phyloP scores from a whole-genome alignment of 306 rosid genomes.

The Acmispon strigosus region DNA sequence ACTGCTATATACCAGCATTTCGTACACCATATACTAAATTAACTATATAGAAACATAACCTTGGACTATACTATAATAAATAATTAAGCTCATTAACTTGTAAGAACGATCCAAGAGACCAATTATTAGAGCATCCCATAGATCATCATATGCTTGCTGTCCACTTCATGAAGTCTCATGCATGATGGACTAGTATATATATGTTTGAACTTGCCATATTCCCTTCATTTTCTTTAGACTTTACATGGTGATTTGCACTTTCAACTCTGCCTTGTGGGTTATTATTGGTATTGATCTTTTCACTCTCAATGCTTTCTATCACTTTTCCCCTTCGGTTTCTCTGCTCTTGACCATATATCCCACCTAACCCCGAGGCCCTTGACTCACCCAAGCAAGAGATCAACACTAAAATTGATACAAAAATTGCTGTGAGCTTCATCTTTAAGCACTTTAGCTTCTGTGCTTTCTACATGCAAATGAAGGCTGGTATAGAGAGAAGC shows the following conservation, averaged over 20 bases:
- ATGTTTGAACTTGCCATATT: constrained; percentile 19
- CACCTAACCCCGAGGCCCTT: constrained; percentile 29
- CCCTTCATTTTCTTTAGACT: constrained; percentile 26
- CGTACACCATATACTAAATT: not conserved
- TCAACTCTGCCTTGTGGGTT: constrained; percentile 13
- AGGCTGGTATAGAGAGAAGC: not conserved
- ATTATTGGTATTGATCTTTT: constrained; percentile 15
- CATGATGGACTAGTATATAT: constrained; percentile 15
- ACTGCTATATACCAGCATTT: not conserved
- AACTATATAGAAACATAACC: not conserved
- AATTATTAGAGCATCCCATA: not conserved
- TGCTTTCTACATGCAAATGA: not conserved
- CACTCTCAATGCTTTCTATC: constrained; percentile 25
- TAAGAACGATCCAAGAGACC: not conserved
- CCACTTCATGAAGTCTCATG: constrained; percentile 2
- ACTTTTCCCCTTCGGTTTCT: constrained; percentile 26
- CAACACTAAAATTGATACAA: constrained; percentile 27
- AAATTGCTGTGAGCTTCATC: constrained; percentile 42
- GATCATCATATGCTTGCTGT: not conserved
- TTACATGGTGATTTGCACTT: constrained; percentile 41
- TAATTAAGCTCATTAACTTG: not conserved
- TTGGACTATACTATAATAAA: not conserved
- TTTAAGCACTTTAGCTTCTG: not conserved
- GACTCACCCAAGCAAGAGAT: constrained; percentile 28
- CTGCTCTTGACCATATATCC: constrained; percentile 42